Evolutionary conservation across 768 basidiomycete species (phyloP).

Genomic region (Dioszegia crocea): DNA sequence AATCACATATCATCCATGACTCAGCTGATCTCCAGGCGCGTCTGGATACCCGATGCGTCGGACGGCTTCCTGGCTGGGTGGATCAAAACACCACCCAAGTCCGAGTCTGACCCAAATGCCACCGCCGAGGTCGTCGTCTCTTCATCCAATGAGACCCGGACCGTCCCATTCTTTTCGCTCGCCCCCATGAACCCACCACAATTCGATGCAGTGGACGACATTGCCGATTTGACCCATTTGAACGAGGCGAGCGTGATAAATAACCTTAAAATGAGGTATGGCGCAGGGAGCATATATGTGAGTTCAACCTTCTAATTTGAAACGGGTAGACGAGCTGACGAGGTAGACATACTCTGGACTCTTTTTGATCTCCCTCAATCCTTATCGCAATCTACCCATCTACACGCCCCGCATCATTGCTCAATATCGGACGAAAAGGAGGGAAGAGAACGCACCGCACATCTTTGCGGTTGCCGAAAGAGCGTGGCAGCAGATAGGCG

Average conservation of each 20-base stretch:
- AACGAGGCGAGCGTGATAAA: conserved; percentile 99
- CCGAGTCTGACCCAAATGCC: conserved; percentile 53
- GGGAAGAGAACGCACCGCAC: conserved; percentile 88
- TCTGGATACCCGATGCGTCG: conserved; percentile 90
- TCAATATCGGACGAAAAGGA: conserved; percentile 73
- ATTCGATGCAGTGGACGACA: conserved; percentile 95
- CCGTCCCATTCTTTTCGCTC: conserved; percentile 70
- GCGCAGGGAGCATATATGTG: conserved; percentile 56
- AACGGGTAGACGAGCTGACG: conserved; percentile 10
- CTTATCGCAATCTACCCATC: conserved; percentile 84
- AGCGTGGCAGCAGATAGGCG: conserved; percentile 98
- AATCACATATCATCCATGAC: not conserved
- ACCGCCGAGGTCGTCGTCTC: conserved; percentile 78
- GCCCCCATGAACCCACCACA: conserved; percentile 98
- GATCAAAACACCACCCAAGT: conserved; percentile 68
- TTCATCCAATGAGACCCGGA: conserved; percentile 70
- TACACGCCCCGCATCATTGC: conserved; percentile 57
- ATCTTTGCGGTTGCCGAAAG: conserved; percentile 95
- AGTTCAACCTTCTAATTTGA: conserved; percentile 12
- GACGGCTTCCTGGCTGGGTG: conserved; percentile 93
- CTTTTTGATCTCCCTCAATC: conserved; percentile 97
- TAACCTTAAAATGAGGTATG: conserved; percentile 86
- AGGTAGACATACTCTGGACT: conserved; percentile 52
- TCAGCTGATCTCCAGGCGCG: conserved; percentile 54
- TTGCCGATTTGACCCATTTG: conserved; percentile 93